Evolutionary conservation across 306 rosid genomes (phyloP).

Genomic region (Castanea crenata): DNA sequence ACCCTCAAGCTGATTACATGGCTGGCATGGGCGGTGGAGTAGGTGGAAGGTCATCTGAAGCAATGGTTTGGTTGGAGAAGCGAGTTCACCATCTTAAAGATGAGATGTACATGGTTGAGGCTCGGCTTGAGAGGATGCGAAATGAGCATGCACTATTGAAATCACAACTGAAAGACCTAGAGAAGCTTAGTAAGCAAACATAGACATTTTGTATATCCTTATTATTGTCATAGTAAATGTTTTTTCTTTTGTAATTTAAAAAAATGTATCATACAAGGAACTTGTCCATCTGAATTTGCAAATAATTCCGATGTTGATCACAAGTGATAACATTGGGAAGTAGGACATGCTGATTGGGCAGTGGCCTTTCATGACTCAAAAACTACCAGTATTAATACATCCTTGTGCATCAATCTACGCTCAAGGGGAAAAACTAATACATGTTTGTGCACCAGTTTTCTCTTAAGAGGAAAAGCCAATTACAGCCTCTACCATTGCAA

Average conservation of each 20-base stretch:
- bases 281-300: not conserved
- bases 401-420: not conserved
- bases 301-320: not conserved
- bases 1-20: constrained; percentile 44
- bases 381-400: not conserved
- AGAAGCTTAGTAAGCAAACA: constrained; percentile 30
- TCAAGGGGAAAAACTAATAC: not conserved
- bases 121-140: constrained; percentile 81
- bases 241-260: not conserved
- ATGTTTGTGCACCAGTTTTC: not conserved
- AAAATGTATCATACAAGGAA: not conserved
- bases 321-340: not conserved
- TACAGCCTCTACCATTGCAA: not conserved
- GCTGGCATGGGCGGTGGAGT: constrained; percentile 40
- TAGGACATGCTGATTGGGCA: not conserved
- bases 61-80: constrained; percentile 77
- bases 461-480: not conserved
- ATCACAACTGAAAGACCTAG: constrained; percentile 61
- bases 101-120: constrained; percentile 87
- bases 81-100: constrained; percentile 84
- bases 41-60: constrained; percentile 51
- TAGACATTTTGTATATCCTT: constrained; percentile 6
- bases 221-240: constrained; percentile 11
- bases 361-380: not conserved
- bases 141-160: constrained; percentile 67